Evolutionary conservation across 176 grass and related monocot species (phyloP), one percentile per base, ranked within the genome.

Genomic region (Aegilops umbellulata): DNA sequence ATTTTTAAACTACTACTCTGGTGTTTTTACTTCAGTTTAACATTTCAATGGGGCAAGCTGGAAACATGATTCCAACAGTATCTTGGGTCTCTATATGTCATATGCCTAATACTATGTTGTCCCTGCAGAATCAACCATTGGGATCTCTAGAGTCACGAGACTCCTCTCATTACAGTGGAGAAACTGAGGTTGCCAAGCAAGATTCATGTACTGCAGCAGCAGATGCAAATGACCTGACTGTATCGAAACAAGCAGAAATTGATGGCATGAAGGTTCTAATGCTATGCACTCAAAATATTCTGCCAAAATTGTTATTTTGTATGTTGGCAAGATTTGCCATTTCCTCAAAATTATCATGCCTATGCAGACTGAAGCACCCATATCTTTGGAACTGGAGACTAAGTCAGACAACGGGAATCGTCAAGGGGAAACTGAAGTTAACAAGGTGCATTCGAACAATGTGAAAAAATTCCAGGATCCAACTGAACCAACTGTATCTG

Each of bases 291-390:
- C 5, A 3, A 79, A 79, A 58, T 51, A 17, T 53, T 32, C 29
- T 85, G 60, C 35, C 27, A 6, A 82, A 32, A 64, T 81, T 1
- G 22, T 88, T 82, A 73, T 81, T 86, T 77, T 83, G 78, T 72
- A 79, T 31, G 20, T 74, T 69, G 51, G 65, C 53, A 82, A 63
- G 22, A 44, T 72, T 81, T 19, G 34, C 61, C 51, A 81, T 63
- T 77, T 57, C 7, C 84, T 77, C 60, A 80, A 31, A 63, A 83
- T 77, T 65, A 19, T 83, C 8, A 30, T 87, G 65, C 38, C 34
- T 75, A 36, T 83, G 63, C 92, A 97, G 92, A 78, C 49, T 61
- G 44, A 90, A 88, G 24, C 42, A 81, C 82, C 77, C 7, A 27
- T 58, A 22, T 76, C 88, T 24, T 76, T 67, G 58, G 70, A 78